These are phyloP conservation scores for Volvariella surrecta DNA, from an alignment of 1,284 basidiomycete species.

Conservation along the genomic window DNA sequence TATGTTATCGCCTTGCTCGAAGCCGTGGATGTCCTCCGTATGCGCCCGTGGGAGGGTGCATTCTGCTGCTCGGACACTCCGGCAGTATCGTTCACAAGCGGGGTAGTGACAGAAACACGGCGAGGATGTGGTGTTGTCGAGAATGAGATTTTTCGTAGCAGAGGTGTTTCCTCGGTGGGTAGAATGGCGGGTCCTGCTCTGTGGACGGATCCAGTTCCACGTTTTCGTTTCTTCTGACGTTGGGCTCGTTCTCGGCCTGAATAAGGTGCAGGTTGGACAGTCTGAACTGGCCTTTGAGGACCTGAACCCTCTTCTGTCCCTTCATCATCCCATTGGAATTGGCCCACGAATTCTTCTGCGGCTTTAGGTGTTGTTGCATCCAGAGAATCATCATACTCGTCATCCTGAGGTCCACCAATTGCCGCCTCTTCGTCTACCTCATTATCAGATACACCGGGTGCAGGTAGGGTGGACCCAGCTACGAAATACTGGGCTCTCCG, in stretches of 20 bases:
- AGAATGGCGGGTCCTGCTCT: not conserved
- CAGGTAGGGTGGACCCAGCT: slow-evolving; percentile 44
- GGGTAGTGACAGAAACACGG: not conserved
- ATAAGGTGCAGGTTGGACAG: not conserved
- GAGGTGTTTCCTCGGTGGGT: slow-evolving; percentile 13
- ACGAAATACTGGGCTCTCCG: slow-evolving; percentile 43
- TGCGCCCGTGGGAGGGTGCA: not conserved
- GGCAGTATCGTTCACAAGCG: not conserved
- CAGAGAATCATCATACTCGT: slow-evolving; percentile 22
- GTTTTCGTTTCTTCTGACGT: too few species aligned
- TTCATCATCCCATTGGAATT: slow-evolving; percentile 39
- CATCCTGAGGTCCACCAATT: slow-evolving; percentile 18
- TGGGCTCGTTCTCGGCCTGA: too few species aligned
- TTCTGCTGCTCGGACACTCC: not conserved
- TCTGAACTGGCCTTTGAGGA: slow-evolving; percentile 8
- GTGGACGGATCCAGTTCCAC: too few species aligned
- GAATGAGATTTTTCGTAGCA: slow-evolving; percentile 11
- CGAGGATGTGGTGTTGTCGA: slow-evolving; percentile 5
- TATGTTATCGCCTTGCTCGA: slow-evolving; percentile 21
- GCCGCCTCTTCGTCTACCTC: slow-evolving; percentile 23
- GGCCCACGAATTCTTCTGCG: slow-evolving; percentile 24
- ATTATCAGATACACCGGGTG: slow-evolving; percentile 30
- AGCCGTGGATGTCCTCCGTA: slow-evolving; percentile 19
- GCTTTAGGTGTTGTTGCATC: slow-evolving; percentile 9
- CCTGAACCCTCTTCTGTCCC: not conserved